Evolutionary conservation across 23 red algal genomes (phyloP).

Genomic region (Agarophyton chilense): DNA sequence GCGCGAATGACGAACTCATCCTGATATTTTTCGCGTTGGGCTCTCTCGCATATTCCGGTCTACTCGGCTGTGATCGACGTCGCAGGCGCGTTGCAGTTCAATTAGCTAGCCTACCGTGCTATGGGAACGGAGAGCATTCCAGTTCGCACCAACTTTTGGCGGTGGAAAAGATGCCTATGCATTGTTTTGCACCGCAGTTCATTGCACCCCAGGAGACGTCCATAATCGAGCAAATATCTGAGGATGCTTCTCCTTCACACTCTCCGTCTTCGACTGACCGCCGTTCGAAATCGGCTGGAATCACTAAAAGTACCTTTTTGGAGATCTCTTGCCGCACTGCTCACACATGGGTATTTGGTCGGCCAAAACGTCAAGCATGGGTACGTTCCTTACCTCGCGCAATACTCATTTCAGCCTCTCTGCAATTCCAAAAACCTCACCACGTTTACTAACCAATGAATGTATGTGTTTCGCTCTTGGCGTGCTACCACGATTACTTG

Average conservation of each 20-base stretch:
- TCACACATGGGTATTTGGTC: conserved; percentile 48
- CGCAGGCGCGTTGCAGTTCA: conserved; percentile 13
- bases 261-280: conserved; percentile 1
- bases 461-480: background rate
- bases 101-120: conserved; percentile 26
- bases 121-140: conserved; percentile 33
- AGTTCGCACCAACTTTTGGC: conserved; percentile 27
- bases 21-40: background rate
- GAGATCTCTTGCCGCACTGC: conserved; percentile 50
- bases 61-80: conserved; percentile 37
- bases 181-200: conserved; percentile 27
- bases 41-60: conserved; percentile 30
- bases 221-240: background rate
- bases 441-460: background rate
- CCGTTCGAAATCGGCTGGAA: conserved; percentile 18
- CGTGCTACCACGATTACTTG: background rate
- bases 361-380: conserved; percentile 51
- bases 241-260: background rate
- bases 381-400: conserved; percentile 6
- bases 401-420: background rate
- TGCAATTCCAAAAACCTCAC: background rate
- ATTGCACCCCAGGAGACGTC: background rate
- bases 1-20: conserved; percentile 22
- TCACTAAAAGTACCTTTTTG: conserved; percentile 29
- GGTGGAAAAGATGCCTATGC: conserved; percentile 12